Evolutionary conservation across 306 rosid species (phyloP).

Genomic region (Malus asiatica): DNA sequence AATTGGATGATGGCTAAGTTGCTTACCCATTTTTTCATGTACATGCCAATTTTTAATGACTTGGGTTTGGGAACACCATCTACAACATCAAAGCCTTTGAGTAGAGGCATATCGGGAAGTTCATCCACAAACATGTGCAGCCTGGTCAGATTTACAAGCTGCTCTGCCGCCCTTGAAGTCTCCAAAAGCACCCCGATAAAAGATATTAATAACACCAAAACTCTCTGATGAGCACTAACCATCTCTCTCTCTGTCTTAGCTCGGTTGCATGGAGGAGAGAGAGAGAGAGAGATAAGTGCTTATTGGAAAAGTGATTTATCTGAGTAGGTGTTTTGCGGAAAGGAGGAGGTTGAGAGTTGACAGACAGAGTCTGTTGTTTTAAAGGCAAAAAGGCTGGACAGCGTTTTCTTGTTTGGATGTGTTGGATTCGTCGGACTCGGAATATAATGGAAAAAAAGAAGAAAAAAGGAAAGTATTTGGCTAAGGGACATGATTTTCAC

Average conservation of each 20-base stretch:
- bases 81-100: conserved; percentile 28
- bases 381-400: neutral
- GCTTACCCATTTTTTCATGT: conserved; percentile 64
- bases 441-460: neutral
- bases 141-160: conserved; percentile 25
- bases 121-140: conserved; percentile 66
- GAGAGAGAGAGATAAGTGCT: neutral
- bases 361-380: neutral
- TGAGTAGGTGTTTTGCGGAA: neutral
- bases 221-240: neutral
- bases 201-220: neutral
- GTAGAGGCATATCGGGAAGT: conserved; percentile 53
- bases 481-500: too few relatives aligned
- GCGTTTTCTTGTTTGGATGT: neutral
- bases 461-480: neutral
- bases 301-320: neutral
- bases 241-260: neutral
- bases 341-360: neutral
- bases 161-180: conserved; percentile 24
- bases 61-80: conserved; percentile 46
- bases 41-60: conserved; percentile 63
- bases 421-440: neutral
- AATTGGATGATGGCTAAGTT: neutral
- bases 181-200: neutral
- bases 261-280: neutral